phyloP scores from a whole-genome alignment of 495 filamentous ascomycete genomes.

The Trichocladium antarcticum region DNA sequence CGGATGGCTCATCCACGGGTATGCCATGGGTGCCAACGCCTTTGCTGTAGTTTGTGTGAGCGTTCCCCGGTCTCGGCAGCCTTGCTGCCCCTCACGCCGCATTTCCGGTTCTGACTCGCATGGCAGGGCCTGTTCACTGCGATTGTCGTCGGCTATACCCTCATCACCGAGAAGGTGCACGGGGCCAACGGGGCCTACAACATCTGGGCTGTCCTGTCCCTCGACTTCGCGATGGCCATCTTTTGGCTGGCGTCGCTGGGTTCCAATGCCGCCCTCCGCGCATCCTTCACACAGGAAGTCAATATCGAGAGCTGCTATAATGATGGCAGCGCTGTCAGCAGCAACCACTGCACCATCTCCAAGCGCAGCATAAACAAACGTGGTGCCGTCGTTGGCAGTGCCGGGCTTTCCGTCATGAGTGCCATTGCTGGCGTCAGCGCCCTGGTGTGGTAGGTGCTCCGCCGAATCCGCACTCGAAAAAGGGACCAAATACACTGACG shows the following conservation, averaged over 20 bases:
- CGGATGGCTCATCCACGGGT: constrained; percentile 36
- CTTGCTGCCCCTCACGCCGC: background rate
- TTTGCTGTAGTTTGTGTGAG: constrained; percentile 34
- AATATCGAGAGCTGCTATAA: constrained; percentile 23
- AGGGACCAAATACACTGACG: background rate
- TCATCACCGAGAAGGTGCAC: constrained; percentile 33
- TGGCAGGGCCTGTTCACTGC: constrained; percentile 36
- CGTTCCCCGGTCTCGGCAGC: background rate
- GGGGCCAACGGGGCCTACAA: constrained; percentile 31
- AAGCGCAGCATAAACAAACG: constrained; percentile 11
- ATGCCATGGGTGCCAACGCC: constrained; percentile 24
- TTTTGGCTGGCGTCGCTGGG: constrained; percentile 41
- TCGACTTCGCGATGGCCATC: constrained; percentile 37
- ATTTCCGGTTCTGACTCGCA: background rate
- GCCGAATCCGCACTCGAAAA: too few relatives aligned
- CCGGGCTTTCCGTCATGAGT: constrained; percentile 24
- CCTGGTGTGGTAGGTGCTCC: constrained; percentile 27
- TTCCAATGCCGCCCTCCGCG: constrained; percentile 31
- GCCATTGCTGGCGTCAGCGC: constrained; percentile 37
- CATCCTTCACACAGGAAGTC: constrained; percentile 27
- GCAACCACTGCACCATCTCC: constrained; percentile 24
- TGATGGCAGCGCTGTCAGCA: constrained; percentile 31
- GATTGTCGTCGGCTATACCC: constrained; percentile 30
- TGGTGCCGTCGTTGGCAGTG: constrained; percentile 2
- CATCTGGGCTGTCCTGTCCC: constrained; percentile 36